Evolutionary conservation across 257 asterid genomes (phyloP).

Genomic region (Mentha longifolia): DNA sequence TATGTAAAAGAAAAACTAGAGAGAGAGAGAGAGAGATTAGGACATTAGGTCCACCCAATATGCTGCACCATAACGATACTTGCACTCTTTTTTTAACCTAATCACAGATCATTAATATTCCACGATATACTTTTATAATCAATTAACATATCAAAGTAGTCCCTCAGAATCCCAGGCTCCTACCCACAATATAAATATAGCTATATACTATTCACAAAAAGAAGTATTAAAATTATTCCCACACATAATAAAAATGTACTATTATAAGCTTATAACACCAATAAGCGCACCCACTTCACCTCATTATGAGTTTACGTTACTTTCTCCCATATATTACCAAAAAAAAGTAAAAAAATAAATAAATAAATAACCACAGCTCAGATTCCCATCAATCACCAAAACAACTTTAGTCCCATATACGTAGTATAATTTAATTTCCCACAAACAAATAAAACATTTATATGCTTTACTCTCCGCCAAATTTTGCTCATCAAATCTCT

Average conservation of each 20-base stretch:
- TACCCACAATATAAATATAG: neutral
- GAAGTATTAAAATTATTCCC: neutral
- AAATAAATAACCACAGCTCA: slow-evolving; percentile 46
- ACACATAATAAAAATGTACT: neutral
- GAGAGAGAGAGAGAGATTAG: slow-evolving; percentile 7
- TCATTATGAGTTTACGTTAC: slow-evolving; percentile 52
- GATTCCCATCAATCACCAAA: slow-evolving; percentile 50
- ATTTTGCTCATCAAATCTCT: no score
- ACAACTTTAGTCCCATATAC: slow-evolving; percentile 8
- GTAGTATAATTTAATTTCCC: neutral
- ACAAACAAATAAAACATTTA: slow-evolving; percentile 1
- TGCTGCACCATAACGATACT: neutral
- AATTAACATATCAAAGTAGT: slow-evolving; percentile 16
- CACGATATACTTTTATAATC: slow-evolving; percentile 6
- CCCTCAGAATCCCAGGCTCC: slow-evolving; percentile 15
- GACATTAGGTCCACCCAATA: slow-evolving; percentile 8
- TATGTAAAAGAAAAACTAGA: no score
- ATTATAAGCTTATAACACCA: neutral
- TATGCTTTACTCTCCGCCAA: slow-evolving; percentile 18
- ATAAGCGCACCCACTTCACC: slow-evolving; percentile 42
- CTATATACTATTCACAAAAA: no score
- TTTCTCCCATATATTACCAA: slow-evolving; percentile 40
- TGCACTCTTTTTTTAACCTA: slow-evolving; percentile 24
- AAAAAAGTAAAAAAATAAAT: no score
- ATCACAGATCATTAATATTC: slow-evolving; percentile 40